Evolutionary conservation across 805 yeast genomes (phyloP).

Genomic region (Barnettozyma populi): DNA sequence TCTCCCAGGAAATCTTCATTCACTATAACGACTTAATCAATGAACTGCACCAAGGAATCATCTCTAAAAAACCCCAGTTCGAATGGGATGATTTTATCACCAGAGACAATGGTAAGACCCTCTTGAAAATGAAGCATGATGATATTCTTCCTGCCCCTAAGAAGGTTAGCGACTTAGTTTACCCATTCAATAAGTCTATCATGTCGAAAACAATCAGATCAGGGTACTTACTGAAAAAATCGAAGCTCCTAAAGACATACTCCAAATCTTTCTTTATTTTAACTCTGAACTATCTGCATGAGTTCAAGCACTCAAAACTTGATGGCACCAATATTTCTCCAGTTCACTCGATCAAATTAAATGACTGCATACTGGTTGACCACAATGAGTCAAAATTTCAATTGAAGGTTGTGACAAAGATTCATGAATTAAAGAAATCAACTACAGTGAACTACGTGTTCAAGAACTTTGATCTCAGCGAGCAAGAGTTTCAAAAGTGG

Average conservation of each 20-base stretch:
- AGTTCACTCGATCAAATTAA: conserved; percentile 70
- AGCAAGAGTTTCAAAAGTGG: conserved; percentile 72
- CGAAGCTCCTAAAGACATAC: conserved; percentile 84
- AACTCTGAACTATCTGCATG: conserved; percentile 83
- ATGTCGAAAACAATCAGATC: conserved; percentile 63
- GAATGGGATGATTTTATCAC: conserved; percentile 86
- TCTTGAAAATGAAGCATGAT: conserved; percentile 29
- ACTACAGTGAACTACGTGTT: conserved; percentile 83
- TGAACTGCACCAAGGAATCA: conserved; percentile 60
- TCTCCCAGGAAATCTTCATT: conserved; percentile 68
- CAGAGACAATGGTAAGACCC: conserved; percentile 60
- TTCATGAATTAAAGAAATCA: neutral
- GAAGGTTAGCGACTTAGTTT: conserved; percentile 52
- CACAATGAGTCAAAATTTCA: conserved; percentile 66
- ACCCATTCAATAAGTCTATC: conserved; percentile 63
- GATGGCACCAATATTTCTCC: conserved; percentile 67
- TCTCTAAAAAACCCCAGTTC: conserved; percentile 65
- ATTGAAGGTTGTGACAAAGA: conserved; percentile 30
- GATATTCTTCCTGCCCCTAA: conserved; percentile 51
- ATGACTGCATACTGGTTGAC: conserved; percentile 74
- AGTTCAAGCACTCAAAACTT: conserved; percentile 76
- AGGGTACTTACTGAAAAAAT: conserved; percentile 79
- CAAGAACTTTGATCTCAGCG: conserved; percentile 56
- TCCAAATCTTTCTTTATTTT: conserved; percentile 83
- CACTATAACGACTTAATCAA: conserved; percentile 62